These are phyloP conservation scores for Achaetomium macrosporum DNA, from an alignment of 2,329 filamentous ascomycete species.

Conservation along the genomic window DNA sequence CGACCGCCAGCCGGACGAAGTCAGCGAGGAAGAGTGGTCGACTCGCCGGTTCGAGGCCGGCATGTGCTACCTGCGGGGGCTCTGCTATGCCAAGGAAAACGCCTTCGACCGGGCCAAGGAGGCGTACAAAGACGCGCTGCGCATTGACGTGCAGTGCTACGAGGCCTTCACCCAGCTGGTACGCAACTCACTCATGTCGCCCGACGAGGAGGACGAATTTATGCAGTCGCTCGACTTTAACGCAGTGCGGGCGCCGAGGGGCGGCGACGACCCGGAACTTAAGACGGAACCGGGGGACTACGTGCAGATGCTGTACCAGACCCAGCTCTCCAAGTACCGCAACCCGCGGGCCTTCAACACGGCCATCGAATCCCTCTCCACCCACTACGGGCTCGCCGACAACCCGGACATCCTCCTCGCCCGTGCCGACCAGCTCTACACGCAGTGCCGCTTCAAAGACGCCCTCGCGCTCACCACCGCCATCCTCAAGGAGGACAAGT, in stretches of 20 bases:
- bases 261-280: slow-evolving; percentile 50
- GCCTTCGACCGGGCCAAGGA: slow-evolving; percentile 95
- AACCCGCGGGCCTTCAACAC: slow-evolving; percentile 76
- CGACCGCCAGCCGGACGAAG: slow-evolving; percentile 21
- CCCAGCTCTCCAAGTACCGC: slow-evolving; percentile 88
- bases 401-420: slow-evolving; percentile 91
- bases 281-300: slow-evolving; percentile 75
- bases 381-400: slow-evolving; percentile 79
- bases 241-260: slow-evolving; percentile 55
- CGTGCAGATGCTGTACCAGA: slow-evolving; percentile 93
- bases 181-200: slow-evolving; percentile 87
- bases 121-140: slow-evolving; percentile 95
- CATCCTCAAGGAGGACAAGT: slow-evolving; percentile 76
- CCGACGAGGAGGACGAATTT: slow-evolving; percentile 85
- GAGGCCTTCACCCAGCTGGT: slow-evolving; percentile 98
- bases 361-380: slow-evolving; percentile 84
- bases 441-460: slow-evolving; percentile 87
- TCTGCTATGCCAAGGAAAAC: slow-evolving; percentile 96
- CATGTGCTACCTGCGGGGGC: slow-evolving; percentile 92
- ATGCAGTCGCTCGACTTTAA: slow-evolving; percentile 88
- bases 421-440: slow-evolving; percentile 85
- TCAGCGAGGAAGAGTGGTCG: slow-evolving; percentile 57
- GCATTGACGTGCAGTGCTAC: slow-evolving; percentile 96
- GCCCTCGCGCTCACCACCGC: slow-evolving; percentile 77
- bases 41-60: slow-evolving; percentile 86